Evolutionary conservation across 2,329 filamentous ascomycete species (phyloP).

Genomic region (Chalara sp.): DNA sequence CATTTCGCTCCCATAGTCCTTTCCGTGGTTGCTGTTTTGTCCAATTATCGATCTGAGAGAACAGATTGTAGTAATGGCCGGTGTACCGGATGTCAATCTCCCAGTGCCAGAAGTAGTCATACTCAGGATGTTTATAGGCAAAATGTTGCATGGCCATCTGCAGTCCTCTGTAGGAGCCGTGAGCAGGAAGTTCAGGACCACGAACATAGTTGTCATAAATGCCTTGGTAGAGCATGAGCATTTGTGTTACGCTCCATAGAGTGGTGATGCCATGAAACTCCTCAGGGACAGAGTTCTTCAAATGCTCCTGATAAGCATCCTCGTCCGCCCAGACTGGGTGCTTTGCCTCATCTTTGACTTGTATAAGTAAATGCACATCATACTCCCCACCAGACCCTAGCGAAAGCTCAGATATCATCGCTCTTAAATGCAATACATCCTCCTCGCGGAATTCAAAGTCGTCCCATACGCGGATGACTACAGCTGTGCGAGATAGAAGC

Average conservation of each 20-base stretch:
- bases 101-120: conserved; percentile 91
- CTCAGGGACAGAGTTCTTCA: conserved; percentile 62
- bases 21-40: conserved; percentile 68
- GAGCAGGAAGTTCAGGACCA: conserved; percentile 66
- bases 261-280: conserved; percentile 88
- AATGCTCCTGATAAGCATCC: conserved; percentile 59
- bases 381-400: conserved; percentile 81
- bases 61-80: conserved; percentile 74
- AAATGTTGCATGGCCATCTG: conserved; percentile 96
- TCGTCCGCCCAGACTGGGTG: conserved; percentile 75
- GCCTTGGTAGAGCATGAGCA: conserved; percentile 83
- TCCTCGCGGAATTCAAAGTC: conserved; percentile 74
- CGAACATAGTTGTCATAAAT: conserved; percentile 69
- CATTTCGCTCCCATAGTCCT: conserved; percentile 74
- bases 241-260: conserved; percentile 90
- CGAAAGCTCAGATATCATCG: conserved; percentile 75
- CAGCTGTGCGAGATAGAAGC: conserved; percentile 56
- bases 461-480: conserved; percentile 78
- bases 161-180: conserved; percentile 86
- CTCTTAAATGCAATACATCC: conserved; percentile 74
- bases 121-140: conserved; percentile 79
- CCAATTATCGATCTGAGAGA: conserved; percentile 65
- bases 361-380: conserved; percentile 77
- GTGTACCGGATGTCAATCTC: conserved; percentile 91
- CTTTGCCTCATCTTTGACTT: conserved; percentile 73